A percentile compares a stretch with the other conserved stretches of the same genome.
These are phyloP conservation scores for Tolypocladium amazonense DNA, from an alignment of 2,329 filamentous ascomycete species.

Conservation along the genomic window DNA sequence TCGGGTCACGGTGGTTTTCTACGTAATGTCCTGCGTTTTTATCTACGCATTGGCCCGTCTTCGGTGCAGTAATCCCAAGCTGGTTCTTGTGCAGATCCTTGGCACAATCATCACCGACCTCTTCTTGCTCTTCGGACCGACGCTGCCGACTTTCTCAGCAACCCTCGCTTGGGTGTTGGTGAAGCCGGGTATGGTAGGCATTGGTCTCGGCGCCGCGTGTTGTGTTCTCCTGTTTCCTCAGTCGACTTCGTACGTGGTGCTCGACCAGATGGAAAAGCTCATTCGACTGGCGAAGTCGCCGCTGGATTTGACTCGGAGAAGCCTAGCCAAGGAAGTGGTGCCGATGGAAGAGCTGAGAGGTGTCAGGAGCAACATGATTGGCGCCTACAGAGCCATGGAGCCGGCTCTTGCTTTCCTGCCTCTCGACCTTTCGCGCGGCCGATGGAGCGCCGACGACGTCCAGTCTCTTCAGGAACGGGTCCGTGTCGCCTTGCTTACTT, in stretches of 20 bases:
- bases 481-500: constrained; percentile 21
- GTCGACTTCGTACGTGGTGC: constrained; percentile 33
- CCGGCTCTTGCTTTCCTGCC: constrained; percentile 31
- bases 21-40: constrained; percentile 28
- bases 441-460: constrained; percentile 34
- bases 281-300: constrained; percentile 19
- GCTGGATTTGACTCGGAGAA: constrained; percentile 16
- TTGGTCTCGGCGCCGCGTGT: constrained; percentile 31
- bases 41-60: constrained; percentile 33
- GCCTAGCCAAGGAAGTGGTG: constrained; percentile 9
- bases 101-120: constrained; percentile 35
- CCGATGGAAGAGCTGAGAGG: constrained; percentile 19
- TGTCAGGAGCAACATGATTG: constrained; percentile 17
- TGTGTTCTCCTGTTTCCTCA: constrained; percentile 36
- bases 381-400: constrained; percentile 23
- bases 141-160: constrained; percentile 27
- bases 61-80: constrained; percentile 32
- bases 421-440: constrained; percentile 32
- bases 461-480: constrained; percentile 22
- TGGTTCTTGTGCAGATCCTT: constrained; percentile 32
- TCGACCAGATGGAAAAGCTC: constrained; percentile 21
- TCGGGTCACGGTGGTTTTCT: constrained; percentile 27
- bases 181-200: constrained; percentile 32
- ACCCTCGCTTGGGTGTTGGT: constrained; percentile 27
- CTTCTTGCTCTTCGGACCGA: constrained; percentile 31